Evolutionary conservation across 345 rosid species (phyloP).

Genomic region (Melastoma malabathricum): DNA sequence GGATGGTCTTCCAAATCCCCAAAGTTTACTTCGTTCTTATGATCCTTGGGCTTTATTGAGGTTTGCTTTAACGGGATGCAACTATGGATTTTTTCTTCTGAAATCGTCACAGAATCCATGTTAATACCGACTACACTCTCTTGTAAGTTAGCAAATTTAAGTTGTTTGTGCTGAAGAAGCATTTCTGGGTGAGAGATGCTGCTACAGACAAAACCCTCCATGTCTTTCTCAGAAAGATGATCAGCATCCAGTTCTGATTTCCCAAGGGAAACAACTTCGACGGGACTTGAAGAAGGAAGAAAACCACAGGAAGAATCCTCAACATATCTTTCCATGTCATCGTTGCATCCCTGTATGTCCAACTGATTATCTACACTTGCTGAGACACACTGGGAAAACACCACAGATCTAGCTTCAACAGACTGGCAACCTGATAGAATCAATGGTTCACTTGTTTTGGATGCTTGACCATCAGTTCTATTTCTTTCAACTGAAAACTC

Average conservation of each 20-base stretch:
- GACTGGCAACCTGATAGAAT: too few species aligned
- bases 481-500: too few species aligned
- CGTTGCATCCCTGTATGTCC: too few species aligned
- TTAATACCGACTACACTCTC: constrained; percentile 11
- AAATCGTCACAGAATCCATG: constrained; percentile 9
- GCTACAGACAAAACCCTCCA: constrained; percentile 15
- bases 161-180: constrained; percentile 25
- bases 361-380: too few species aligned
- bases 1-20: neutral
- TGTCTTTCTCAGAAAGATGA: neutral
- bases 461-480: too few species aligned
- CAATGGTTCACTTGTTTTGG: too few species aligned
- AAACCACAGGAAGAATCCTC: too few species aligned
- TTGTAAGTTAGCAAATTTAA: constrained; percentile 26
- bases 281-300: too few species aligned
- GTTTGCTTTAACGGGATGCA: neutral
- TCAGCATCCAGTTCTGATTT: constrained; percentile 10
- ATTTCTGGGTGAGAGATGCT: constrained; percentile 11
- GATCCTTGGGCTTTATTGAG: constrained; percentile 13
- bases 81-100: constrained; percentile 3
- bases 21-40: neutral
- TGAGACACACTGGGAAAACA: too few species aligned
- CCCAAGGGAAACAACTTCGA: constrained; percentile 11
- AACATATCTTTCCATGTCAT: too few species aligned
- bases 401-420: too few species aligned